Evolutionary conservation across 106 monocot species (phyloP).

Genomic region (Hemerocallis citrina): DNA sequence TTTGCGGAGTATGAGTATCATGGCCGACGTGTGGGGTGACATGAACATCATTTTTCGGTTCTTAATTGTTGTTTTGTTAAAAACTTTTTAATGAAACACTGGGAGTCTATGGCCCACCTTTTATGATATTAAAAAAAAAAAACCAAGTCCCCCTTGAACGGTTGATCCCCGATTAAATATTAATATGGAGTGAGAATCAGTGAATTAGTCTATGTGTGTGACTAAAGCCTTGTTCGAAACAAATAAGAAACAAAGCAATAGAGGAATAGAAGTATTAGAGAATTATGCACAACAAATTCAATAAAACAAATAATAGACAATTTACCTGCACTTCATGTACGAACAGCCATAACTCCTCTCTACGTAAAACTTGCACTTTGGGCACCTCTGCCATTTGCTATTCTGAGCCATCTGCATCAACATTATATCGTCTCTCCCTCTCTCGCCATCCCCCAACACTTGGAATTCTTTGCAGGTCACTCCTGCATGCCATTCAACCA

Average conservation of each 20-base stretch:
- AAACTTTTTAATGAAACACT: too few relatives aligned
- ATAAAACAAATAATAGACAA: not conserved
- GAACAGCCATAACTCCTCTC: conserved; percentile 48
- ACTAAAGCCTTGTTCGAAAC: too few relatives aligned
- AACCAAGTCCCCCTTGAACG: too few relatives aligned
- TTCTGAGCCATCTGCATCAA: conserved; percentile 28
- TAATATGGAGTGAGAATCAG: too few relatives aligned
- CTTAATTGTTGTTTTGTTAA: too few relatives aligned
- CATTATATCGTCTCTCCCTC: conserved; percentile 27
- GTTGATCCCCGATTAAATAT: too few relatives aligned
- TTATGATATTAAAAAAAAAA: too few relatives aligned
- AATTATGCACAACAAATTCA: not conserved
- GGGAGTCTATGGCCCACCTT: too few relatives aligned
- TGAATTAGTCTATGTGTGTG: not conserved
- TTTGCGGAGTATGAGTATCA: too few relatives aligned
- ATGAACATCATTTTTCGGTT: too few relatives aligned
- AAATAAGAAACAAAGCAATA: too few relatives aligned
- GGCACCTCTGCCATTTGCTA: conserved; percentile 51
- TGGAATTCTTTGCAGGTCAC: conserved; percentile 25
- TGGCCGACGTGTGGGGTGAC: too few relatives aligned
- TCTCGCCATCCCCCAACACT: conserved; percentile 31
- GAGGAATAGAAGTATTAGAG: not conserved
- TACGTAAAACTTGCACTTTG: conserved; percentile 46
- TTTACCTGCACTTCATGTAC: conserved; percentile 64
- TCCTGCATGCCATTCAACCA: conserved; percentile 44